Evolutionary conservation across 306 rosid species (phyloP).

Genomic region (Prunus dulcis): DNA sequence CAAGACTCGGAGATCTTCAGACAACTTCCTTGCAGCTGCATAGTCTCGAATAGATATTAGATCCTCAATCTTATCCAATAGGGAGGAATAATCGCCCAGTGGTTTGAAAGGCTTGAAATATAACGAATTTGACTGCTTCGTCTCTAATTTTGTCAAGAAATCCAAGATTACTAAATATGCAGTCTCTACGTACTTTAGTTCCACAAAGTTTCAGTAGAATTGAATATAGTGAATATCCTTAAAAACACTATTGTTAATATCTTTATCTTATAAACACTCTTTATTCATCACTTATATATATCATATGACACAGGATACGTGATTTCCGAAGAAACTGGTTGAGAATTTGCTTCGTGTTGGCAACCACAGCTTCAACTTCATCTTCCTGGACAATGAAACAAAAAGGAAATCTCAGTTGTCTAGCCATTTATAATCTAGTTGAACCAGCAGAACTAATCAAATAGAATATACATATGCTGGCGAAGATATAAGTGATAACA

Average conservation of each 20-base stretch:
- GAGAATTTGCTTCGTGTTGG: slow-evolving; percentile 72
- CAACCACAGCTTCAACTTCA: slow-evolving; percentile 82
- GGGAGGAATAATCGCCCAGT: slow-evolving; percentile 51
- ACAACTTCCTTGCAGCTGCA: slow-evolving; percentile 62
- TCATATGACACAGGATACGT: slow-evolving; percentile 50
- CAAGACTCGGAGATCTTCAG: slow-evolving; percentile 68
- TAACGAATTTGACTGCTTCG: slow-evolving; percentile 61
- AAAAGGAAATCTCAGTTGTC: slow-evolving; percentile 25
- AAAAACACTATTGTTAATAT: neutral
- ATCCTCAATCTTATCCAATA: slow-evolving; percentile 63
- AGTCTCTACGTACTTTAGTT: neutral
- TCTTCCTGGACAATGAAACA: slow-evolving; percentile 47
- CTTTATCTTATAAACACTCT: no score
- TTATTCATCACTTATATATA: neutral
- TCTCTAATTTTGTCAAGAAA: slow-evolving; percentile 67
- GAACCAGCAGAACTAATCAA: neutral
- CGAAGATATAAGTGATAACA: slow-evolving; percentile 9
- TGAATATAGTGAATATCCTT: neutral
- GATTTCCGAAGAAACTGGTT: slow-evolving; percentile 80
- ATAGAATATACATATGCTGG: neutral
- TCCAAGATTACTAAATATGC: slow-evolving; percentile 19
- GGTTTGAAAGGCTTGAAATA: slow-evolving; percentile 84
- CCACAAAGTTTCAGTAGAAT: neutral
- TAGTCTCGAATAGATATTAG: slow-evolving; percentile 57
- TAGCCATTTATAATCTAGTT: neutral